Evolutionary conservation across 73 alveolate genomes (phyloP).

Genomic region (Symbiodinium natans): DNA sequence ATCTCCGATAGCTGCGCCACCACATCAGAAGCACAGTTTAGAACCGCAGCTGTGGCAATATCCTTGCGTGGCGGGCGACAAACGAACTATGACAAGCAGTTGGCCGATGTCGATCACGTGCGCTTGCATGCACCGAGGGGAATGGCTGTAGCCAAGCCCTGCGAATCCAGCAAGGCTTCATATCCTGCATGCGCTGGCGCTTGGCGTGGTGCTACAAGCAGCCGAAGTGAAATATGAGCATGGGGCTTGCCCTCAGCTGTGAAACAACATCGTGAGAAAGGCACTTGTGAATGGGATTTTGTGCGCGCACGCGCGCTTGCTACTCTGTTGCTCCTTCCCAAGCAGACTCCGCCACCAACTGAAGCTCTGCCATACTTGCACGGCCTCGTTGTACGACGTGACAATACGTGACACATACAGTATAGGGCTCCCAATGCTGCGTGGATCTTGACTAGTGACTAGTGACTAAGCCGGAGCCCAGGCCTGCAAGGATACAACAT

Average conservation of each 20-base stretch:
- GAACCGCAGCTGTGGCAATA: conserved; percentile 62
- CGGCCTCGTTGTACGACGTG: background rate
- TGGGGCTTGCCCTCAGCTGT: background rate
- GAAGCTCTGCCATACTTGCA: background rate
- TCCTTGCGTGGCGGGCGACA: background rate
- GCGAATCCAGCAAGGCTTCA: conserved; percentile 29
- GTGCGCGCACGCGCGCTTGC: too few relatives aligned
- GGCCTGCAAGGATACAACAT: too few relatives aligned
- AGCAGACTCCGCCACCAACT: background rate
- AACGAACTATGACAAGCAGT: background rate
- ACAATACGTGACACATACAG: too few relatives aligned
- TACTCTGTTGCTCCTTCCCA: background rate
- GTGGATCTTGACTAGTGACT: too few relatives aligned
- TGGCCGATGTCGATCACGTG: background rate
- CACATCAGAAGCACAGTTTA: conserved; percentile 61
- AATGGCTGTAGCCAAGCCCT: conserved; percentile 31
- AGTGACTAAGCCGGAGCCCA: too few relatives aligned
- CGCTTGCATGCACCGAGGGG: background rate
- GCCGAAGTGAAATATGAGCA: too few relatives aligned
- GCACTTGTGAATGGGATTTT: too few relatives aligned
- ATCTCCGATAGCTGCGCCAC: conserved; percentile 79
- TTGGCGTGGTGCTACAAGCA: too few relatives aligned
- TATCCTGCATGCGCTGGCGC: conserved; percentile 58
- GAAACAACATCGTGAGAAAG: background rate
- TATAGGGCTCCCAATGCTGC: too few relatives aligned